Percentiles rank a stretch among this genome's conserved stretches.
These are phyloP conservation scores for Termitomyces sp. DNA, from an alignment of 768 basidiomycete genomes.

Conservation along the genomic window DNA sequence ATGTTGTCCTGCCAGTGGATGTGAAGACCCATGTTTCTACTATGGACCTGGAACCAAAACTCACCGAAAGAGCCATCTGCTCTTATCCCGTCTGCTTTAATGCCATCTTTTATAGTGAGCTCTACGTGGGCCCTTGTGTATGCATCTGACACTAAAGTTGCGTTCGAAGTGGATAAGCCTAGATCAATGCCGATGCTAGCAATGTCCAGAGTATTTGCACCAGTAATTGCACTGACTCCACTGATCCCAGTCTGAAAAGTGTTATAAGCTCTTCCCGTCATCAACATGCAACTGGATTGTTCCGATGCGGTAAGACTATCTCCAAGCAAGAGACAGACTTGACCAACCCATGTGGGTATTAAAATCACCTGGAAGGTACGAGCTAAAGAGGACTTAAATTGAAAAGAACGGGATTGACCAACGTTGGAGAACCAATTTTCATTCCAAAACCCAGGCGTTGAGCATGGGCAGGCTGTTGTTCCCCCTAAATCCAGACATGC, in stretches of 20 bases:
- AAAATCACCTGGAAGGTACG: constrained; percentile 47
- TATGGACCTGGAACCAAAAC: not conserved
- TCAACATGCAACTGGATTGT: constrained; percentile 42
- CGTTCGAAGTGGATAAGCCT: constrained; percentile 39
- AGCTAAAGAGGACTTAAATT: not conserved
- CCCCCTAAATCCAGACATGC: constrained; percentile 58
- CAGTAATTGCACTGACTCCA: constrained; percentile 49
- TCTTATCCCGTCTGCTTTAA: constrained; percentile 60
- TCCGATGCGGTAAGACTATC: constrained; percentile 41
- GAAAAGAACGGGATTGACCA: constrained; percentile 12
- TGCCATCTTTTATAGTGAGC: constrained; percentile 42
- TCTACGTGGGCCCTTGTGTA: constrained; percentile 51
- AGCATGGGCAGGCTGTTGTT: constrained; percentile 50
- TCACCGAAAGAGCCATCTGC: constrained; percentile 48
- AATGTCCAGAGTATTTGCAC: constrained; percentile 66
- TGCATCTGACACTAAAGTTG: constrained; percentile 44
- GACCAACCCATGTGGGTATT: constrained; percentile 55
- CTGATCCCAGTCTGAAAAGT: constrained; percentile 23
- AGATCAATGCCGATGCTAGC: constrained; percentile 59
- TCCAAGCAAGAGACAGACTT: constrained; percentile 54
- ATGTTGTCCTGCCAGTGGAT: constrained; percentile 44
- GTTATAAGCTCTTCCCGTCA: constrained; percentile 49
- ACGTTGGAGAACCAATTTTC: constrained; percentile 66
- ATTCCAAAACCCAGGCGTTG: constrained; percentile 46
- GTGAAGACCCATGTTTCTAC: not conserved